These are phyloP conservation scores for Phylloporus sp. DNA, from an alignment of 768 basidiomycete species.

Conservation along the genomic window DNA sequence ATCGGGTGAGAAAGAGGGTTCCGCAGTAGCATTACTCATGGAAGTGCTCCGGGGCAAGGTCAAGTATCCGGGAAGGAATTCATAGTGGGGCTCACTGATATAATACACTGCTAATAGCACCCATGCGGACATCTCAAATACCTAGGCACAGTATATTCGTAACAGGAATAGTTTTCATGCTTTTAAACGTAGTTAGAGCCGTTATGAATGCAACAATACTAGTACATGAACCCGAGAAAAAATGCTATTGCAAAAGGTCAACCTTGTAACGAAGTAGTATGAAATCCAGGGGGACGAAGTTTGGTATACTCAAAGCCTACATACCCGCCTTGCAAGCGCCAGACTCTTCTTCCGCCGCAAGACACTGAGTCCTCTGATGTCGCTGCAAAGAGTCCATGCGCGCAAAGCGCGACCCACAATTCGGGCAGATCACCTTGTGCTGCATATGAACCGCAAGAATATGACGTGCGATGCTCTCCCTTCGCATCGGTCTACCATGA, in stretches of 20 bases:
- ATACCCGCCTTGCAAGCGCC: not conserved
- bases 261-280: not conserved
- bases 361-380: slow-evolving; percentile 15
- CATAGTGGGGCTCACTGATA: not conserved
- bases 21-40: slow-evolving; percentile 28
- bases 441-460: slow-evolving; percentile 20
- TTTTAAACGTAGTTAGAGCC: not conserved
- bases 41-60: slow-evolving; percentile 27
- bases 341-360: not conserved
- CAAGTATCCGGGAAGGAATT: slow-evolving; percentile 20
- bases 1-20: slow-evolving; percentile 22
- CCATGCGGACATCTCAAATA: not conserved
- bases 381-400: slow-evolving; percentile 24
- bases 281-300: not conserved
- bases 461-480: slow-evolving; percentile 26
- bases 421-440: slow-evolving; percentile 17
- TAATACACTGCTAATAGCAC: not conserved
- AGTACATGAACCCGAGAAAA: not conserved
- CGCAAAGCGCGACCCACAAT: slow-evolving; percentile 20
- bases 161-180: not conserved
- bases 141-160: slow-evolving; percentile 1
- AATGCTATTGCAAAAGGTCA: not conserved
- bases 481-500: slow-evolving; percentile 15
- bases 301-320: not conserved
- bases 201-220: not conserved